phyloP scores from a whole-genome alignment of 345 rosid genomes.

The Viola odorata region DNA sequence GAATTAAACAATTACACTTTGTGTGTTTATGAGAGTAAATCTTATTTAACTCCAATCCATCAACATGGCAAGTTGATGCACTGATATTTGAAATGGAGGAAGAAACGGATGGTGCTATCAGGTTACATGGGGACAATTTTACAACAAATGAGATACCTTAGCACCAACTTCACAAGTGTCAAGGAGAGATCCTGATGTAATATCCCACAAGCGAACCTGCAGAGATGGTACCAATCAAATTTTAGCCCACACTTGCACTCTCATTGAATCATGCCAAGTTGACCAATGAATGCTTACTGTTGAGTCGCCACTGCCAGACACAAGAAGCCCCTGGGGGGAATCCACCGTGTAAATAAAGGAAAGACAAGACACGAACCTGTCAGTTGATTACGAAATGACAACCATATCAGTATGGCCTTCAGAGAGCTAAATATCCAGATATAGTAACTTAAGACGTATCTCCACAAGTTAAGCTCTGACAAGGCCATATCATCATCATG shows the following conservation, averaged over 20 bases:
- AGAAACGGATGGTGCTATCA: background rate
- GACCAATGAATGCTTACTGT: slow-evolving; percentile 46
- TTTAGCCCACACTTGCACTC: background rate
- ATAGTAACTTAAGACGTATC: background rate
- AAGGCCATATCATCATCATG: background rate
- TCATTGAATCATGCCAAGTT: slow-evolving; percentile 6
- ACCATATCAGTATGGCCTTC: slow-evolving; percentile 1
- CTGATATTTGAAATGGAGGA: too few species aligned
- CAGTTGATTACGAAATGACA: slow-evolving; percentile 5
- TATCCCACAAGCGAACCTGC: slow-evolving; percentile 92
- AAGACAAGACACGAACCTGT: slow-evolving; percentile 76
- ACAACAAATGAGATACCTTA: slow-evolving; percentile 40
- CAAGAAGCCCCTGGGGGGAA: slow-evolving; percentile 55
- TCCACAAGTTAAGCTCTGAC: background rate
- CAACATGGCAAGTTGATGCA: too few species aligned
- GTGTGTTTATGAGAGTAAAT: too few species aligned
- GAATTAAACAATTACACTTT: too few species aligned
- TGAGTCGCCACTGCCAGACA: slow-evolving; percentile 96
- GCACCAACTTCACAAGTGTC: slow-evolving; percentile 70
- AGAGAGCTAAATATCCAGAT: background rate
- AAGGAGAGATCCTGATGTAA: slow-evolving; percentile 69
- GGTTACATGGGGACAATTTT: slow-evolving; percentile 1
- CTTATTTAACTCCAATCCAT: too few species aligned
- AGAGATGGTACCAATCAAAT: slow-evolving; percentile 11
- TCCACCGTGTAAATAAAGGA: slow-evolving; percentile 53